Evolutionary conservation across 2,329 filamentous ascomycete genomes (phyloP).

Genomic region (Zymoseptoria brevis): DNA sequence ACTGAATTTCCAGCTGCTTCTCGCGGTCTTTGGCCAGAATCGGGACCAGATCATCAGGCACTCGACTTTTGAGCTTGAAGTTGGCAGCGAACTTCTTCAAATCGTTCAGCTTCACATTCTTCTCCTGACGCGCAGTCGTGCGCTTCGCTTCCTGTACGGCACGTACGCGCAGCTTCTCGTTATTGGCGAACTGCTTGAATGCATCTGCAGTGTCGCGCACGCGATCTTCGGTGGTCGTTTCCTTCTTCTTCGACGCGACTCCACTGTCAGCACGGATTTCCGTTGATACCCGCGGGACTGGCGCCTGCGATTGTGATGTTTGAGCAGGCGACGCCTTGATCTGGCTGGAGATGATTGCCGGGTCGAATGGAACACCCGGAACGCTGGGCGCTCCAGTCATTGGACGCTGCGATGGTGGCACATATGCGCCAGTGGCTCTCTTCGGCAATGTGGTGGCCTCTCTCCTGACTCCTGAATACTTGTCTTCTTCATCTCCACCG

Average conservation of each 20-base stretch:
- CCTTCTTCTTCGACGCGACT: constrained; percentile 12
- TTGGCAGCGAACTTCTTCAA: constrained; percentile 88
- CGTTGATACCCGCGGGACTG: constrained; percentile 23
- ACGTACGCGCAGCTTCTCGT: constrained; percentile 52
- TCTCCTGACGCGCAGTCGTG: constrained; percentile 58
- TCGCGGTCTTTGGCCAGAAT: constrained; percentile 95
- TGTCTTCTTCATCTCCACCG: constrained; percentile 83
- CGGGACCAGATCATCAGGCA: constrained; percentile 82
- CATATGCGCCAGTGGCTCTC: constrained; percentile 66
- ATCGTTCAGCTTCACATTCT: constrained; percentile 87
- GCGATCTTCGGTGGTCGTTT: constrained; percentile 53
- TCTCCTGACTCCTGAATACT: constrained; percentile 90
- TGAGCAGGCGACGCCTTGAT: constrained; percentile 43
- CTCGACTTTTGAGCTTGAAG: constrained; percentile 90
- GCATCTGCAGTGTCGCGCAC: constrained; percentile 54
- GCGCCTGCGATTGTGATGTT: constrained; percentile 3
- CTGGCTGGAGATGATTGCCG: constrained; percentile 85
- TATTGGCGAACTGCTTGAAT: constrained; percentile 57
- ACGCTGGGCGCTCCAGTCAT: constrained; percentile 67
- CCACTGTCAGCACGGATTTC: constrained; percentile 5
- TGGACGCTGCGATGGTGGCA: constrained; percentile 77
- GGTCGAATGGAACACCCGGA: constrained; percentile 70
- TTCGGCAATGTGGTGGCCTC: constrained; percentile 53
- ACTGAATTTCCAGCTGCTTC: constrained; percentile 89
- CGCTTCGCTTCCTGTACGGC: constrained; percentile 48